A percentile compares a stretch with the other conserved stretches of the same genome.
phyloP scores from a whole-genome alignment of 257 asterid species.

The Scutellaria baicalensis region DNA sequence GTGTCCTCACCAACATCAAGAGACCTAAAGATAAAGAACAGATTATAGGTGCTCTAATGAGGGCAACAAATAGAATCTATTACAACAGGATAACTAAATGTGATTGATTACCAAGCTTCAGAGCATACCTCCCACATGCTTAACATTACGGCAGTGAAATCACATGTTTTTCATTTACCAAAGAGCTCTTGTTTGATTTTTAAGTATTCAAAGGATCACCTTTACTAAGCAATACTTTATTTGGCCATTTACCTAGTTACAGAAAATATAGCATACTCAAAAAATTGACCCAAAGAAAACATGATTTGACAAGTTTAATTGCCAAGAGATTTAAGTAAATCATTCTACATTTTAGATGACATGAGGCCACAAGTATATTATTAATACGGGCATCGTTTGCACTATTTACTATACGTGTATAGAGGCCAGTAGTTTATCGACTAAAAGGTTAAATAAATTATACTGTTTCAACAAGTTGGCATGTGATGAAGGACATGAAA shows the following conservation, averaged over 20 bases:
- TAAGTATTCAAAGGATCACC: neutral
- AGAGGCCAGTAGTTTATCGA: neutral
- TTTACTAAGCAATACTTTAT: neutral
- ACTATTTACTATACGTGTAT: neutral
- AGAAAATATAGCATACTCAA: constrained; percentile 1
- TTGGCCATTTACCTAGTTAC: neutral
- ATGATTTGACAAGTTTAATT: neutral
- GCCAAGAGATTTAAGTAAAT: neutral
- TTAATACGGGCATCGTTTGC: neutral
- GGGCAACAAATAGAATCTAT: neutral
- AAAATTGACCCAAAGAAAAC: neutral
- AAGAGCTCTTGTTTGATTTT: neutral
- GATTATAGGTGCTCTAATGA: constrained; percentile 3
- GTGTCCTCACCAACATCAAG: constrained; percentile 93
- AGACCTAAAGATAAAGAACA: constrained; percentile 45
- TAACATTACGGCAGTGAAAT: neutral
- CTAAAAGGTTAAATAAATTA: neutral
- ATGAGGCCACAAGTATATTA: neutral
- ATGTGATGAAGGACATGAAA: neutral
- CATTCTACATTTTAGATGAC: neutral
- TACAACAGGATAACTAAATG: neutral
- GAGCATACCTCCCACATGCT: neutral
- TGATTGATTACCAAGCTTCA: neutral
- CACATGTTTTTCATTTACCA: neutral
- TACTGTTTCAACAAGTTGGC: neutral